These are phyloP conservation scores for Kockovaella imperatae DNA, from an alignment of 768 basidiomycete genomes.

Conservation along the genomic window DNA sequence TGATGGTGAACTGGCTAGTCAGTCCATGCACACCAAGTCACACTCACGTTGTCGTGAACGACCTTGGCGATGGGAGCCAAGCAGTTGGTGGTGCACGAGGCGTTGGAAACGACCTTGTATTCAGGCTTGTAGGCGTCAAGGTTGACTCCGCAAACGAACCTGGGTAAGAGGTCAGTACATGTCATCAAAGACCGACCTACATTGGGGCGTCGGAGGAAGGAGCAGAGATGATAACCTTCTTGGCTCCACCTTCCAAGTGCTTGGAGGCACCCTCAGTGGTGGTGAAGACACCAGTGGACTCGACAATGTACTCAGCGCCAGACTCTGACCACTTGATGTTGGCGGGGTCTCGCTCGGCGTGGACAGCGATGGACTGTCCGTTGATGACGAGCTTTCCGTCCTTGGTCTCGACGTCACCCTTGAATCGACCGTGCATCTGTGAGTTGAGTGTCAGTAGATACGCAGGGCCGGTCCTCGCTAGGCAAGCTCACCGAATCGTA, in stretches of 20 bases:
- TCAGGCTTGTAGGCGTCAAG: conserved; percentile 82
- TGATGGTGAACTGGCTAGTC: conserved; percentile 60
- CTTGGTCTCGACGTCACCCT: conserved; percentile 69
- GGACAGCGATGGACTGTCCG: conserved; percentile 62
- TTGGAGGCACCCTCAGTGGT: conserved; percentile 83
- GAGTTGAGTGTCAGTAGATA: background rate
- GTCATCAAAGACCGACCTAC: conserved; percentile 19
- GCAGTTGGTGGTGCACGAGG: conserved; percentile 99
- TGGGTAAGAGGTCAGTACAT: background rate
- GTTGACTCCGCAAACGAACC: conserved; percentile 62
- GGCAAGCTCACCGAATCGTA: conserved; percentile 35
- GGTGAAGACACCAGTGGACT: conserved; percentile 98
- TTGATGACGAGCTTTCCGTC: conserved; percentile 85
- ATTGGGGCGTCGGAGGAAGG: conserved; percentile 58
- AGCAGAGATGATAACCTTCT: conserved; percentile 99
- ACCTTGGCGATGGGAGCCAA: conserved; percentile 98
- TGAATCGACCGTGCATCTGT: conserved; percentile 54
- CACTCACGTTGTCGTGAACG: conserved; percentile 69
- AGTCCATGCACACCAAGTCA: conserved; percentile 3
- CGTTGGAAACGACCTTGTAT: conserved; percentile 88
- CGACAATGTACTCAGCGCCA: conserved; percentile 88
- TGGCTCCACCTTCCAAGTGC: conserved; percentile 96
- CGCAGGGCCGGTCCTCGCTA: background rate
- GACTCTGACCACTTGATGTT: conserved; percentile 71
- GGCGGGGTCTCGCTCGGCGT: conserved; percentile 76